A percentile compares a stretch with the other conserved stretches of the same genome.
Conservation (phyloP, 805 yeast genomes). For the Schwanniomyces vanrijiae region DNA sequence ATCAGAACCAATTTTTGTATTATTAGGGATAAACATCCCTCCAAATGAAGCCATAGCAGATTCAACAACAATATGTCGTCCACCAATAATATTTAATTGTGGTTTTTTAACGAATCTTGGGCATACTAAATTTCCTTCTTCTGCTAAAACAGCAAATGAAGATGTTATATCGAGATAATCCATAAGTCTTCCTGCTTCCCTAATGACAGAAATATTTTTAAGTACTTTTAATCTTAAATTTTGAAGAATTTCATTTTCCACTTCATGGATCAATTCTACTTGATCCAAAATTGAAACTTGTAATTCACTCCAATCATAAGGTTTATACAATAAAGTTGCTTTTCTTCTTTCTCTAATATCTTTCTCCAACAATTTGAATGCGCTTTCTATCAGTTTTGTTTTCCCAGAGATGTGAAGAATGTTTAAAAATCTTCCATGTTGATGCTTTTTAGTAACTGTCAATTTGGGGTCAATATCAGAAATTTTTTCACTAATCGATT, state of each 20-base stretch:
- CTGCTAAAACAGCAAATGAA: slow-evolving; percentile 71
- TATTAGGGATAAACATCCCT: slow-evolving; percentile 46
- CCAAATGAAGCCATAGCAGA: slow-evolving; percentile 56
- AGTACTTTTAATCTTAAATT: slow-evolving; percentile 49
- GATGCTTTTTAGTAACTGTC: slow-evolving; percentile 24
- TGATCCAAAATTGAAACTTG: slow-evolving; percentile 52
- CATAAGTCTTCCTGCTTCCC: slow-evolving; percentile 49
- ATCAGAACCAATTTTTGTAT: slow-evolving; percentile 25
- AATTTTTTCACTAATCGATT: slow-evolving; percentile 17
- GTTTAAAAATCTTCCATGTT: slow-evolving; percentile 32
- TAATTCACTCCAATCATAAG: slow-evolving; percentile 49
- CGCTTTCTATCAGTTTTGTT: slow-evolving; percentile 24
- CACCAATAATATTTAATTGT: slow-evolving; percentile 52
- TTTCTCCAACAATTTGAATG: slow-evolving; percentile 14
- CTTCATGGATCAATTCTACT: slow-evolving; percentile 47
- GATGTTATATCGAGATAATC: slow-evolving; percentile 72
- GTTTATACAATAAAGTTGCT: slow-evolving; percentile 45
- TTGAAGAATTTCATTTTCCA: slow-evolving; percentile 56
- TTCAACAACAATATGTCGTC: slow-evolving; percentile 88
- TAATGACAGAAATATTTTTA: slow-evolving; percentile 41
- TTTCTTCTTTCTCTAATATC: slow-evolving; percentile 38
- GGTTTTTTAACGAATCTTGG: slow-evolving; percentile 60
- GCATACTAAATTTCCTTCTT: slow-evolving; percentile 63
- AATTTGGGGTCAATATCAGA: slow-evolving; percentile 29
- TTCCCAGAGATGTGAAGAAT: slow-evolving; percentile 50